Conservation (phyloP, 75 land plant species). For the Sequoiadendron giganteum region DNA sequence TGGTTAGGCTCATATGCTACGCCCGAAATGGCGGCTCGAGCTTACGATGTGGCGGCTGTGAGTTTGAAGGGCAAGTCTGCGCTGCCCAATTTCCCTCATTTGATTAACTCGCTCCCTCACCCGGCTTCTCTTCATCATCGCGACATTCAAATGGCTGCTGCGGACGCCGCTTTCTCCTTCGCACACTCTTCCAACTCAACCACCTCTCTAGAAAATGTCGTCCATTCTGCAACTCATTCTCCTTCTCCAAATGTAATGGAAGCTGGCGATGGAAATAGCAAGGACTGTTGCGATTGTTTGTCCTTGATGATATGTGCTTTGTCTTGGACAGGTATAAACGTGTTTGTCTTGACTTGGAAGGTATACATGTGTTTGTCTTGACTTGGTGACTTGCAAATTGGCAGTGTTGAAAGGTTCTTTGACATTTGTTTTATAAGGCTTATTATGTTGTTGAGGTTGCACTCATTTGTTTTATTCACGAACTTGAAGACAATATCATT, state of each 20-base stretch:
- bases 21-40: constrained; percentile 28
- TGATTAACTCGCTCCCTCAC: constrained; percentile 5
- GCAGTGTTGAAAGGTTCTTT: too few species aligned
- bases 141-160: background rate
- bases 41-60: constrained; percentile 20
- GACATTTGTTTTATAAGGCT: too few species aligned
- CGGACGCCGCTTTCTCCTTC: background rate
- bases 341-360: too few species aligned
- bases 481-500: too few species aligned
- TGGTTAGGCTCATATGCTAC: constrained; percentile 17
- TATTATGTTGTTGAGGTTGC: too few species aligned
- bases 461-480: too few species aligned
- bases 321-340: too few species aligned
- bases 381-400: too few species aligned
- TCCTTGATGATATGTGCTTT: too few species aligned
- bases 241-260: background rate
- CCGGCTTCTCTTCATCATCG: constrained; percentile 1
- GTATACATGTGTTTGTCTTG: too few species aligned
- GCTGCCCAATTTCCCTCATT: constrained; percentile 23
- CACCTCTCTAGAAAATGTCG: background rate
- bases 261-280: background rate
- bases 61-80: constrained; percentile 7
- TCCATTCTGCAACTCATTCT: too few species aligned
- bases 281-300: too few species aligned
- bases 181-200: background rate